Conservation (phyloP, 2,329 filamentous ascomycete genomes). For the Colletotrichum viniferum region DNA sequence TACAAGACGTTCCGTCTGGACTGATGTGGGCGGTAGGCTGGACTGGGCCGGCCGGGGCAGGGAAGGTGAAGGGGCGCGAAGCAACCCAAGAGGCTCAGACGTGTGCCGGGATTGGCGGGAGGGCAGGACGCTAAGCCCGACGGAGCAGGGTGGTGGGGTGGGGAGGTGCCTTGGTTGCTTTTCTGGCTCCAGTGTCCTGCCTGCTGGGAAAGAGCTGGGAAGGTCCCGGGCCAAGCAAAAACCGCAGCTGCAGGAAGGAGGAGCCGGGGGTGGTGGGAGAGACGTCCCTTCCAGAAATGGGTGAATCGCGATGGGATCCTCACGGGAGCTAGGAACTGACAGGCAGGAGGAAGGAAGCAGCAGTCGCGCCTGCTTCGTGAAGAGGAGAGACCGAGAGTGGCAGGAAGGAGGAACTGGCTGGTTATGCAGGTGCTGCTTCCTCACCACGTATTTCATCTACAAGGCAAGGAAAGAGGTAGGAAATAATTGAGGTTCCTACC, state of each 20-base stretch:
- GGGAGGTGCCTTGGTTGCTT: background rate
- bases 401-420: background rate
- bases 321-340: background rate
- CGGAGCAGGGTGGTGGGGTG: background rate
- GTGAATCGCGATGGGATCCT: conserved; percentile 3
- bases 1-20: background rate
- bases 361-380: background rate
- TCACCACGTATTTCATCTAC: fast-evolving
- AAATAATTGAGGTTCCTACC: too few relatives aligned
- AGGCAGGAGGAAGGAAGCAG: background rate
- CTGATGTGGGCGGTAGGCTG: background rate
- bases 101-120: conserved; percentile 21
- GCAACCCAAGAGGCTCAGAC: conserved; percentile 21
- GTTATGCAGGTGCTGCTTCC: background rate
- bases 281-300: background rate
- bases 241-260: background rate
- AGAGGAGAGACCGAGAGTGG: background rate
- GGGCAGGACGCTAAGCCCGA: background rate
- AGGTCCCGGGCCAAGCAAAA: background rate
- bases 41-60: conserved; percentile 3
- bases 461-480: background rate
- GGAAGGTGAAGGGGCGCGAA: conserved; percentile 6
- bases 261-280: background rate
- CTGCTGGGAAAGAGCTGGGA: conserved; percentile 5
- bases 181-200: background rate